phyloP scores from a whole-genome alignment of 2,329 filamentous ascomycete species.

The Ilyonectria mors-panacis region DNA sequence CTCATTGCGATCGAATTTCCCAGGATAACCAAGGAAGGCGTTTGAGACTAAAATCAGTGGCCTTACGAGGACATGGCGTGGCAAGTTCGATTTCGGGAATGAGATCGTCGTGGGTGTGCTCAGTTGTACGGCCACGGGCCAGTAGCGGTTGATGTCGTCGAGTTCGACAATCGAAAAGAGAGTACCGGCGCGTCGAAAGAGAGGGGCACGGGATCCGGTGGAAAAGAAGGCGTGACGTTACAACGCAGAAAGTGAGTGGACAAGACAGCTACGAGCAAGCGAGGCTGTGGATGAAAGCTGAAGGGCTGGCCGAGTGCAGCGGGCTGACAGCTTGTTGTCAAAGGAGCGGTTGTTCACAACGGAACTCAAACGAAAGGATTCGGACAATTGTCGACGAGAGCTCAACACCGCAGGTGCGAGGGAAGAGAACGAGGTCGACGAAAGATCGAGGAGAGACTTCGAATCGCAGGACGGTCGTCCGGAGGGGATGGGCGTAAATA shows the following conservation, averaged over 20 bases:
- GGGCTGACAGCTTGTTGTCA: conserved; percentile 34
- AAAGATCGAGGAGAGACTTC: not conserved
- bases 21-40: conserved; percentile 25
- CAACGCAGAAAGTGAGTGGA: conserved; percentile 33
- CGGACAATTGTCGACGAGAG: conserved; percentile 20
- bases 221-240: conserved; percentile 28
- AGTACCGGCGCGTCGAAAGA: conserved; percentile 20
- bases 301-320: conserved; percentile 46
- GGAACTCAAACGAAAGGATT: conserved; percentile 23
- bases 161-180: conserved; percentile 25
- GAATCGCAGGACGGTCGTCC: not conserved
- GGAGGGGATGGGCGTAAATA: conserved; percentile 5
- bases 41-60: conserved; percentile 31
- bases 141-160: conserved; percentile 18
- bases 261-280: conserved; percentile 37
- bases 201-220: conserved; percentile 15
- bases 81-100: conserved; percentile 26
- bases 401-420: conserved; percentile 50
- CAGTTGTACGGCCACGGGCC: conserved; percentile 20
- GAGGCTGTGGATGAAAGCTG: conserved; percentile 39
- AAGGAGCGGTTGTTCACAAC: conserved; percentile 42
- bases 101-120: conserved; percentile 33
- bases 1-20: conserved; percentile 69
- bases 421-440: conserved; percentile 26
- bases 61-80: conserved; percentile 48